These are phyloP conservation scores for Amanita rimosa DNA, from an alignment of 768 basidiomycete genomes.

Conservation along the genomic window DNA sequence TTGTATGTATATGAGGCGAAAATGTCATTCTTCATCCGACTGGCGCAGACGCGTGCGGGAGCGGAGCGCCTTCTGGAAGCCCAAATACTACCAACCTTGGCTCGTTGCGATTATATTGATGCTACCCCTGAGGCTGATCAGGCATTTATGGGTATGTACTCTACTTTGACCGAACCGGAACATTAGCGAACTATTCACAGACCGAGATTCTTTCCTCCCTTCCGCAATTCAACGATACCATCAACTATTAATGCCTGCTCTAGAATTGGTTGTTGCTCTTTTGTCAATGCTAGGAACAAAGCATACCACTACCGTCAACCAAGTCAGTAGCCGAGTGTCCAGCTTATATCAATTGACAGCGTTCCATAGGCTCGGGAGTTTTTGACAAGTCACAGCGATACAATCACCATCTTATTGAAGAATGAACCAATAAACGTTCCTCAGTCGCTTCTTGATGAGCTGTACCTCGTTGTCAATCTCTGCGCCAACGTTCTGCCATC, in stretches of 20 bases:
- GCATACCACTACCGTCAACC: conserved; percentile 56
- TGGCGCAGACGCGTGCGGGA: conserved; percentile 74
- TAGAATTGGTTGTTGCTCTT: conserved; percentile 73
- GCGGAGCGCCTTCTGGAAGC: conserved; percentile 79
- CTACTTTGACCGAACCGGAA: neutral
- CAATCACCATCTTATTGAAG: conserved; percentile 72
- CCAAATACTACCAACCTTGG: conserved; percentile 60
- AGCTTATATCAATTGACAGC: neutral
- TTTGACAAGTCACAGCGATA: conserved; percentile 72
- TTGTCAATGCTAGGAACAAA: conserved; percentile 66
- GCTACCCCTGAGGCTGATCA: conserved; percentile 77
- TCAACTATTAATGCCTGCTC: conserved; percentile 76
- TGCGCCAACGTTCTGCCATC: conserved; percentile 57
- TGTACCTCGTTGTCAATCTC: conserved; percentile 67
- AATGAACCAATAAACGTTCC: conserved; percentile 56
- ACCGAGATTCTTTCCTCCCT: conserved; percentile 79
- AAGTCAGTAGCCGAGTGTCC: conserved; percentile 29
- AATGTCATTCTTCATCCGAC: conserved; percentile 78
- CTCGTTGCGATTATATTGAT: conserved; percentile 82
- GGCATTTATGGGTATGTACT: conserved; percentile 59
- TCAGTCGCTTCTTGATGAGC: conserved; percentile 62
- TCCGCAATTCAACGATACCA: conserved; percentile 85
- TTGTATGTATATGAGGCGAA: conserved; percentile 94
- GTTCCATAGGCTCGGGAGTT: conserved; percentile 61
- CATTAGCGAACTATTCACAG: conserved; percentile 23